A percentile compares a stretch with the other conserved stretches of the same genome.
Conservation (phyloP, 1,284 basidiomycete species). For the Fistulina hepatica region DNA sequence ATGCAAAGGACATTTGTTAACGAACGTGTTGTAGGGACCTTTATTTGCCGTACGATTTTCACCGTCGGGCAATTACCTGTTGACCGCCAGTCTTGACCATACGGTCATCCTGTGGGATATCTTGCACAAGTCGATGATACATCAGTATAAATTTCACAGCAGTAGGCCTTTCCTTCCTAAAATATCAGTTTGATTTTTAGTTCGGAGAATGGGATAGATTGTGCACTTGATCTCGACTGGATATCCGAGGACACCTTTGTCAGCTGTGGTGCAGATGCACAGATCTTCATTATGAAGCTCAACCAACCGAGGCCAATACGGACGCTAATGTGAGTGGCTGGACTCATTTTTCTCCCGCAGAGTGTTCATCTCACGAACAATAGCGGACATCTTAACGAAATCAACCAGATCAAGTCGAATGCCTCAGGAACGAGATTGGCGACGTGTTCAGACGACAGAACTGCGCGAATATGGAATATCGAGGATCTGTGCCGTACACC, state of each 20-base stretch:
- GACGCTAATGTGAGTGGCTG: constrained; percentile 40
- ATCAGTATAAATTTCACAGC: constrained; percentile 54
- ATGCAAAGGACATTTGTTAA: constrained; percentile 14
- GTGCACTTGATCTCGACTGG: constrained; percentile 77
- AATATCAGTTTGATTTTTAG: not conserved
- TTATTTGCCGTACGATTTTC: constrained; percentile 71
- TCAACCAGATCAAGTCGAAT: constrained; percentile 70
- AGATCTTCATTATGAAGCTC: constrained; percentile 51
- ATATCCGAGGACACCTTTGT: constrained; percentile 61
- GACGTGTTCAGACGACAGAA: constrained; percentile 71
- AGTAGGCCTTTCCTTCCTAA: constrained; percentile 34
- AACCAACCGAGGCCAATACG: constrained; percentile 40
- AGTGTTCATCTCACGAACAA: constrained; percentile 5
- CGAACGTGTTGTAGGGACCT: constrained; percentile 41
- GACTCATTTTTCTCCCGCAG: not conserved
- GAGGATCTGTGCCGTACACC: constrained; percentile 13
- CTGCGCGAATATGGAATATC: constrained; percentile 68
- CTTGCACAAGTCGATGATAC: constrained; percentile 44
- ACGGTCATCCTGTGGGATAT: constrained; percentile 72
- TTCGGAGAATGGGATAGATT: constrained; percentile 33
- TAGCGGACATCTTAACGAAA: constrained; percentile 67
- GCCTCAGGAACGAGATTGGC: constrained; percentile 54
- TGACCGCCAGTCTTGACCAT: constrained; percentile 65
- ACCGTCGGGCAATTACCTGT: constrained; percentile 52
- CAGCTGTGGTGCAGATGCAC: constrained; percentile 60